Evolutionary conservation across 352 stramenopile species (phyloP), one percentile per base, ranked within the genome.

Genomic region (Phytopythium aichiense): DNA sequence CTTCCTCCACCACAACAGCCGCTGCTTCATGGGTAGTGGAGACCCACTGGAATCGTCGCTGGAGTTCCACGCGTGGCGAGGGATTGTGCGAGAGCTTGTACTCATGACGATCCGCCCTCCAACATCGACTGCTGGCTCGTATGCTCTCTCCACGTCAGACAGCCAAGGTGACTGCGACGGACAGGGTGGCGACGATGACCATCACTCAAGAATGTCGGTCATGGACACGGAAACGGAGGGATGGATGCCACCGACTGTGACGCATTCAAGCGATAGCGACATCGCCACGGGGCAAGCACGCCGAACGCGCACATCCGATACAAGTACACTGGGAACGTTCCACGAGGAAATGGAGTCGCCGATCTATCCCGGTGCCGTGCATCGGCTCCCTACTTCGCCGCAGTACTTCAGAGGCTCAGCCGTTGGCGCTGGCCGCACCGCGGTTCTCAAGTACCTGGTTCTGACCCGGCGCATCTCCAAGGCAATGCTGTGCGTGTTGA

Each of bases 21-120:
- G 70, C 7, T 86, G 76, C 52, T 90, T 80, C 48, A 82, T 86
- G 59, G 81, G 81, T 2, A 70, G 53, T 16, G 78, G 78, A 0
- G 79, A 90, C 30, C 76, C 78, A 8, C 73, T 90, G 23, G 81
- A 90, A 48, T 79, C 73, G 23, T 69, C 76, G 11, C 61, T 76
- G 18, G 73, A 86, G 55, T 84, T 87, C 51, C 78, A 90, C 38
- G 77, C 81, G 0, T 90, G 81, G 81, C 63, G 70, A 46, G 67
- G 64, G 15, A 86, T 90, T 5, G 68, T 79, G 1, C 69, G 72
- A 11, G 72, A 83, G 51, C 75, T 83, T 60, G 20, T 73, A 15
- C 40, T 52, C 5, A 60, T 60, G 38, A 43, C 55, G 13, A 60
- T 60, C 28, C 37, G 40, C 12, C 55, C 55, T 16, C 55, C 55